These are phyloP conservation scores for Dryadomyces sulphureus DNA, from an alignment of 2,329 filamentous ascomycete species.

Conservation along the genomic window DNA sequence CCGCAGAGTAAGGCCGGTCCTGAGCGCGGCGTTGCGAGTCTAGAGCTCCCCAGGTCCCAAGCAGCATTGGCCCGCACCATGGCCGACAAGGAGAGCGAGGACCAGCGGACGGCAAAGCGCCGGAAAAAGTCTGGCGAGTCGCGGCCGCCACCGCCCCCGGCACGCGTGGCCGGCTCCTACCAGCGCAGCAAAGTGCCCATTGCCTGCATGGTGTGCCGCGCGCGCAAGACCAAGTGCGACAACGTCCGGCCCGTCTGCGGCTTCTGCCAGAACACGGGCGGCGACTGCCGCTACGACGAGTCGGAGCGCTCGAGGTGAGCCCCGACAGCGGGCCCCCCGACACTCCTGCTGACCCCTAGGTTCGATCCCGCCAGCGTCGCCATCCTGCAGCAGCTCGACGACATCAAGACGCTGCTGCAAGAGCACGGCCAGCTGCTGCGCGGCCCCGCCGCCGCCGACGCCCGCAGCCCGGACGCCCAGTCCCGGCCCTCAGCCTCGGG, in stretches of 20 bases:
- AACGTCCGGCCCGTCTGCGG: constrained; percentile 21
- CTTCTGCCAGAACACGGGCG: constrained; percentile 19
- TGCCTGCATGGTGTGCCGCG: constrained; percentile 25
- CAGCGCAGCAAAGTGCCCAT: constrained; percentile 18
- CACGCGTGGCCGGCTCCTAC: constrained; percentile 5
- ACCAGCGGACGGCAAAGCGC: not conserved
- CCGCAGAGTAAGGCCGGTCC: too few species aligned
- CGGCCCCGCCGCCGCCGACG: too few species aligned
- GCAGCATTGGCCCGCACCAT: too few species aligned
- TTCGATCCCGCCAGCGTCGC: constrained; percentile 36
- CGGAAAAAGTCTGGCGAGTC: not conserved
- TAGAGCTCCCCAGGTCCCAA: too few species aligned
- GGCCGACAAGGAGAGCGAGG: not conserved
- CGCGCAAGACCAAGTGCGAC: constrained; percentile 27
- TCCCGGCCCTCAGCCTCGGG: too few species aligned
- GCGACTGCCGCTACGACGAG: constrained; percentile 21
- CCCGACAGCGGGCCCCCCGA: not conserved
- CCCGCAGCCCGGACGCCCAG: too few species aligned
- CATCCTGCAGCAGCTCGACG: constrained; percentile 30
- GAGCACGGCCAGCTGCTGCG: not conserved
- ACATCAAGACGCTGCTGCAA: constrained; percentile 21
- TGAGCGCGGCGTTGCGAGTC: too few species aligned
- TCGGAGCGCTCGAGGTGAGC: constrained; percentile 19
- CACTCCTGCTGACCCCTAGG: constrained; percentile 11
- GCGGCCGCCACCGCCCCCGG: not conserved